Evolutionary conservation across 2,329 filamentous ascomycete genomes (phyloP), one percentile per base, ranked within the genome.

Genomic region (Metarhizium anisopliae): DNA sequence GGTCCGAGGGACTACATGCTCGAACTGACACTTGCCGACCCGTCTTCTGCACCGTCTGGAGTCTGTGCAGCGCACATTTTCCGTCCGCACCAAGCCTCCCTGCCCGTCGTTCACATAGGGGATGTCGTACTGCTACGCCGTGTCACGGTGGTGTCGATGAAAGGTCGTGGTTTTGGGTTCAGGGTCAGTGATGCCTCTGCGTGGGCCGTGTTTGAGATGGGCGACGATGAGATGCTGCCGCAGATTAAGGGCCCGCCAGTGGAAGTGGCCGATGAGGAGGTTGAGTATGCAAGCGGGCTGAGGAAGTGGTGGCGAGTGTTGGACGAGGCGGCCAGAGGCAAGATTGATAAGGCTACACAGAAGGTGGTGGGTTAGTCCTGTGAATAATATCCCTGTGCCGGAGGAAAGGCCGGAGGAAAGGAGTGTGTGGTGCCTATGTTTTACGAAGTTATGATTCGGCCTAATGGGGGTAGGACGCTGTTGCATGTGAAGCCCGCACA

Each of bases 241-340:
- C 78, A 85, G 68, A 77, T 85, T 53, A 78, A 76, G 58, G 83
- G 82, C 0, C 79, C 81, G 54, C 82, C 82, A 0, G 75, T 86
- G 20, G 83, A 86, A 67, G 74, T 79, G 58, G 72, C 72, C 32
- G 70, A 74, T 14, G 70, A 67, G 32, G 83, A 85, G 67, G 70
- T 69, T 52, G 70, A 69, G 32, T 78, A 82, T 60, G 75, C 80
- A 54, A 65, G 64, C 50, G 70, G 73, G 54, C 66, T 86, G 59
- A 73, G 72, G 59, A 70, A 70, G 50, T 82, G 78, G 75, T 81
- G 76, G 65, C 63, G 63, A 30, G 63, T 72, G 49, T 66, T 84
- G 52, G 80, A 81, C 59, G 71, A 68, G 3, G 72, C 67, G 59
- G 68, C 76, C 2, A 68, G 69, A 63, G 71, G 63, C 3, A 81